These are phyloP conservation scores for Plasmodium blacklocki DNA, from an alignment of 169 alveolate genomes.

Conservation along the genomic window DNA sequence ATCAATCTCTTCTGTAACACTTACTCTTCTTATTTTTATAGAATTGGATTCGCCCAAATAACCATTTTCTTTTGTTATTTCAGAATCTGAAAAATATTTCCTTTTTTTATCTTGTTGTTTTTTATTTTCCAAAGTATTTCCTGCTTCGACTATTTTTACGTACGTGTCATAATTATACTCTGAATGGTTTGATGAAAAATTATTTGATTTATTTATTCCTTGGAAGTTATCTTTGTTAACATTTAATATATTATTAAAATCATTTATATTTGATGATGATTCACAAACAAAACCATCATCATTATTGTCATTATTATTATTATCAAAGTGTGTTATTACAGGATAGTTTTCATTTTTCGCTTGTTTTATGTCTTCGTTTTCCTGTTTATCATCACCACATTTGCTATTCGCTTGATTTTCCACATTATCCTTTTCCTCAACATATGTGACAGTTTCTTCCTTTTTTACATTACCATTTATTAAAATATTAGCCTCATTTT, in stretches of 20 bases:
- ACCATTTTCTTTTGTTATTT: slow-evolving; percentile 2
- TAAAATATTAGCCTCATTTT: not conserved
- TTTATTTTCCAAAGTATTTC: not conserved
- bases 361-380: not conserved
- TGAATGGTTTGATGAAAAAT: slow-evolving; percentile 4
- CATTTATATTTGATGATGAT: not conserved
- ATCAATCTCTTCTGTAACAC: not conserved
- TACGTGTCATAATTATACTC: slow-evolving; percentile 2
- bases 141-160: not conserved
- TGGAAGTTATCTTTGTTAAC: not conserved
- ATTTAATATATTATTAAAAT: not conserved
- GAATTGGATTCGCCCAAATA: not conserved
- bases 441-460: not conserved
- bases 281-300: not conserved
- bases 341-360: no score
- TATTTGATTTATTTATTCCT: not conserved
- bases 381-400: not conserved
- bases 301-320: not conserved
- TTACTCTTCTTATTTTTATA: not conserved
- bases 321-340: not conserved
- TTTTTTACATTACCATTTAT: not conserved
- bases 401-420: no score
- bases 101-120: slow-evolving; percentile 14
- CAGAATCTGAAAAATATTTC: slow-evolving; percentile 56
- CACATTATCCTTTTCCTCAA: not conserved